A percentile compares a stretch with the other conserved stretches of the same genome.
These are phyloP conservation scores for Pholiota adiposa DNA, from an alignment of 1,284 basidiomycete species.

Conservation along the genomic window DNA sequence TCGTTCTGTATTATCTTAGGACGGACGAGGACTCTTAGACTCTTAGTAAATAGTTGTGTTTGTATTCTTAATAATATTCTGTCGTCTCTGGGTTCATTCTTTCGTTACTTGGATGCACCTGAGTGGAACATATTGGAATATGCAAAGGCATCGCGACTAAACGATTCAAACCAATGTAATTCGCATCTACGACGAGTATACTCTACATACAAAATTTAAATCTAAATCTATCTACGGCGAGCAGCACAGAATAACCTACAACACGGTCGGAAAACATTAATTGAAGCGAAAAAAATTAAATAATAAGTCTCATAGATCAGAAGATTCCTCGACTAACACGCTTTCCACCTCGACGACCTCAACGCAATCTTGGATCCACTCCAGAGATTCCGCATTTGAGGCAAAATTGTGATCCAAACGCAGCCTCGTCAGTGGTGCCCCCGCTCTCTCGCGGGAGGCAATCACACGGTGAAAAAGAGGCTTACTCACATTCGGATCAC, in stretches of 20 bases:
- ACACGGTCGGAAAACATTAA: neutral
- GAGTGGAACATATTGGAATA: too few species aligned
- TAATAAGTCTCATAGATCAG: neutral
- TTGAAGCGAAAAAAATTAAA: neutral
- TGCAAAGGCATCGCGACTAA: too few species aligned
- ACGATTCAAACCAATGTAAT: neutral
- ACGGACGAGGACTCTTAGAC: neutral
- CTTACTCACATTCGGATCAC: slow-evolving; percentile 25
- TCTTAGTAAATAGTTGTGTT: neutral
- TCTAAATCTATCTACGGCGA: neutral
- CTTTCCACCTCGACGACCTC: slow-evolving; percentile 15
- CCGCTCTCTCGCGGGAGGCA: slow-evolving; percentile 15
- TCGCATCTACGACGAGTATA: neutral
- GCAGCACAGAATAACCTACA: neutral
- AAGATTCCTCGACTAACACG: too few species aligned
- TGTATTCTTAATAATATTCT: too few species aligned
- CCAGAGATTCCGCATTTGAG: slow-evolving; percentile 29
- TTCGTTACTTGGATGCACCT: too few species aligned
- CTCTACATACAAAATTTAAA: neutral
- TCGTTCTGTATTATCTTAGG: neutral
- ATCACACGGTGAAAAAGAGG: slow-evolving; percentile 30
- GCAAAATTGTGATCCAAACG: slow-evolving; percentile 25
- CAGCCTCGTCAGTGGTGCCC: slow-evolving; percentile 22
- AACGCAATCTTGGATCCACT: slow-evolving; percentile 28
- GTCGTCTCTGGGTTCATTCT: too few species aligned